Evolutionary conservation across 148 eudicot species (phyloP), one percentile per base, ranked within the genome.

Genomic region (Rhododendron griersonianum): DNA sequence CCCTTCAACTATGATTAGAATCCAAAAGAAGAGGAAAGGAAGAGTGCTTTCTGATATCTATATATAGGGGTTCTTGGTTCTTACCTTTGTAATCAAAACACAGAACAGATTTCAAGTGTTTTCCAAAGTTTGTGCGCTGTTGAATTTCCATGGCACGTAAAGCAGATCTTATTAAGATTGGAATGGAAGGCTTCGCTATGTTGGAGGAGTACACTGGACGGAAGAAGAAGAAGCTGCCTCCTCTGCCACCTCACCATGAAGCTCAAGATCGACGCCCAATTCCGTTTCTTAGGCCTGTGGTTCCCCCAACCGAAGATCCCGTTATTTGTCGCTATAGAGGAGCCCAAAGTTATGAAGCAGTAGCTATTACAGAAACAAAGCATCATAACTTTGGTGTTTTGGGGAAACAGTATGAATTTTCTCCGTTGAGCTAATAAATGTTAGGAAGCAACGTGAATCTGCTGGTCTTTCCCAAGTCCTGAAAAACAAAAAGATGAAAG

Each of bases 81-180:
- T 35, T 74, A 30, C 19, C 18, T 25, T 74, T 14, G 41, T 75
- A 35, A 57, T 39, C 23, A 35, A 16, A 19, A 15, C 41, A 19
- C 23, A 75, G 3, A 78, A 44, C 51, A 23, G 13, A 21, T 25
- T 78, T 25, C 11, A 53, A 61, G 63, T 80, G 41, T 30, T 80
- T 5, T n/a, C n/a, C 6, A 8, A 81, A 86, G 53, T 21, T 23
- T 44, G 59, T 16, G 69, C 53, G 11, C 73, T n/a, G 44, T 77
- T 35, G 23, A 65, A 78, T 53, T 25, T 28, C 7, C 3, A 88
- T 83, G 87, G 37, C 87, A 67, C 28, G 80, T 33, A 10, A 21
- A 41, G 80, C 51, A 15, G 48, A 41, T 77, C 80, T 41, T 2
- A 50, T 37, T 21, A 45, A 78, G 81, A 45, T 78, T 78, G 81